These are phyloP conservation scores for Medicago lupulina DNA, from an alignment of 306 rosid species.

Conservation along the genomic window DNA sequence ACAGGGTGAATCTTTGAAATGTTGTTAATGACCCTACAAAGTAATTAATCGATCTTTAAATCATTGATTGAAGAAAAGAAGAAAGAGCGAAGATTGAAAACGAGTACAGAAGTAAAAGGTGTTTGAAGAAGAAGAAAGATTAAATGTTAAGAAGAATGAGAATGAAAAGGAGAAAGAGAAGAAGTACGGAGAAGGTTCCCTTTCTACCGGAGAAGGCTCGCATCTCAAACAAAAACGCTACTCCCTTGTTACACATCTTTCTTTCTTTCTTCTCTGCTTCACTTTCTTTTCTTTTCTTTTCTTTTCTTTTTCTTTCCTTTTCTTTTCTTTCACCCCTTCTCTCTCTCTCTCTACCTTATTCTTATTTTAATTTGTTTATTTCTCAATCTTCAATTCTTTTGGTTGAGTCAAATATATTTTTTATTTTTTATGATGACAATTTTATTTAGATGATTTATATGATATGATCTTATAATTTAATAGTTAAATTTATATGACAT, in stretches of 20 bases:
- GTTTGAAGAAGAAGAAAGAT: slow-evolving; percentile 31
- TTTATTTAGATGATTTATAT: no score
- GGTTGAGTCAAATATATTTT: no score
- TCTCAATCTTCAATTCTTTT: no score
- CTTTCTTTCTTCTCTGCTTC: neutral
- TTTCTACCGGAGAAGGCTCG: slow-evolving; percentile 77
- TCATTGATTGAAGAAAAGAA: slow-evolving; percentile 47
- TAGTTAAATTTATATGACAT: no score
- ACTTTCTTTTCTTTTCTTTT: slow-evolving; percentile 19
- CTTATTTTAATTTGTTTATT: slow-evolving; percentile 17
- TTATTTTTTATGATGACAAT: no score
- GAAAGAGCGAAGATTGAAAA: neutral
- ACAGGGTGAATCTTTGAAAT: slow-evolving; percentile 31
- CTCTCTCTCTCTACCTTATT: slow-evolving; percentile 37
- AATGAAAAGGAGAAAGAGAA: slow-evolving; percentile 70
- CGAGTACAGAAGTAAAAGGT: slow-evolving; percentile 29
- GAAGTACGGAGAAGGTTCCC: slow-evolving; percentile 80
- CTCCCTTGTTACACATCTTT: slow-evolving; percentile 50
- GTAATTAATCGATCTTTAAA: slow-evolving; percentile 59
- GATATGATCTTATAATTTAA: no score
- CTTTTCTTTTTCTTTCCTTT: slow-evolving; percentile 32
- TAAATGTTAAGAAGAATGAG: slow-evolving; percentile 75
- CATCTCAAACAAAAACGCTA: slow-evolving; percentile 60
- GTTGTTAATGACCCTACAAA: slow-evolving; percentile 23
- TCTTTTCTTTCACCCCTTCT: slow-evolving; percentile 34